Evolutionary conservation across 148 eudicot species (phyloP), one percentile per base, ranked within the genome.

Genomic region (Cornus controversa): DNA sequence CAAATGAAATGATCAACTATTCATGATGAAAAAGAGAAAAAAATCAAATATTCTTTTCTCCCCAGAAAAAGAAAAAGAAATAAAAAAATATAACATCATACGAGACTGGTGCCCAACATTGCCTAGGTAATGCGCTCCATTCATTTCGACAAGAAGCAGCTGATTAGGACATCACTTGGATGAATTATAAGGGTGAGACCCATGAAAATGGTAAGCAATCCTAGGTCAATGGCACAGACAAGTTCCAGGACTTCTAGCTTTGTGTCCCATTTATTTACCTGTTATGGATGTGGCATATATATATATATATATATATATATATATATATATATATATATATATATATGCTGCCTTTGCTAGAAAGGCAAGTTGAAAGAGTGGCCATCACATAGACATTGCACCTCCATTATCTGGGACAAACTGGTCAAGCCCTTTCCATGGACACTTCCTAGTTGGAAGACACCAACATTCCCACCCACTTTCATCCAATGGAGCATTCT

Each of bases 371-470:
- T 24, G 10, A 40, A 6, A n/a, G 23, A 60, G 76, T 73, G 67
- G 42, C 16, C 8, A 16, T 71, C 10, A 26, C 64, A 71, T 71
- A 27, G 74, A 71, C 50, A 27, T 71, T 20, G 64, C 74, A 71
- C 74, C 74, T 53, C 57, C 57, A 50, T 11, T 50, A 50, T 1
- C 57, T 50, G 1, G 57, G 20, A 13, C 57, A 40, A 40, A 40
- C 10, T 50, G 57, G 20, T 50, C 18, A 50, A 50, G 20, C 3
- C 20, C 71, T 14, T 68, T 31, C 42, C 68, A 37, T 62, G 31
- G 24, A 74, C 53, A 74, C 66, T 50, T 73, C 9, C 54, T 63
- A 14, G 67, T 67, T 74, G 77, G 77, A 74, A 62, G 31, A 74
- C 77, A 74, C 37, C 47, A 57, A 73, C 60, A 26, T 58, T 58